A percentile compares a stretch with the other conserved stretches of the same genome.
These are phyloP conservation scores for Plasmodium coatneyi DNA, from an alignment of 169 alveolate genomes.

Conservation along the genomic window DNA sequence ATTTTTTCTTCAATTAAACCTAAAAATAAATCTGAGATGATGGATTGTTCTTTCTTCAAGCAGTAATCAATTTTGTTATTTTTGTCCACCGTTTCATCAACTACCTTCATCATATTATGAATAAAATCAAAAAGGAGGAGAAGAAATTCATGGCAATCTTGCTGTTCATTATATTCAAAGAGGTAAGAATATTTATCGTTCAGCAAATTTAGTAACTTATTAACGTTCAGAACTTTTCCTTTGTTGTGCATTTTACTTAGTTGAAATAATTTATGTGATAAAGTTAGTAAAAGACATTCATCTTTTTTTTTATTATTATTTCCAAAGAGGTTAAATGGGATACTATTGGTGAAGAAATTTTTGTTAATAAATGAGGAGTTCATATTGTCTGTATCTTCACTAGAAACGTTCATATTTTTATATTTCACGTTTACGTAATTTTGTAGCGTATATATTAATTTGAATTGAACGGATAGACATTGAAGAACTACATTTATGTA, in stretches of 20 bases:
- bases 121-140: constrained; percentile 43
- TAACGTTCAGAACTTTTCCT: constrained; percentile 28
- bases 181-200: constrained; percentile 57
- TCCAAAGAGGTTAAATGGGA: constrained; percentile 68
- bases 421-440: constrained; percentile 51
- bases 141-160: constrained; percentile 74
- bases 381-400: constrained; percentile 59
- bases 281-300: constrained; percentile 24
- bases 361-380: constrained; percentile 54
- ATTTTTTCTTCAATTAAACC: constrained; percentile 72
- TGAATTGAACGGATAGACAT: constrained; percentile 26
- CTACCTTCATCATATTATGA: constrained; percentile 62
- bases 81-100: constrained; percentile 53
- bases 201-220: constrained; percentile 43
- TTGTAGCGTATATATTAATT: constrained; percentile 51
- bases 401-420: constrained; percentile 31
- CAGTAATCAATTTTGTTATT: constrained; percentile 54
- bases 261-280: constrained; percentile 48
- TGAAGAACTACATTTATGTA: constrained; percentile 62
- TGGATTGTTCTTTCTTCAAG: constrained; percentile 51
- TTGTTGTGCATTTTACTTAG: constrained; percentile 62
- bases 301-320: constrained; percentile 64
- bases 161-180: constrained; percentile 69
- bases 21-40: constrained; percentile 58
- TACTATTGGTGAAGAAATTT: constrained; percentile 64